phyloP scores from a whole-genome alignment of 495 filamentous ascomycete species.

The Penicillium angulare region DNA sequence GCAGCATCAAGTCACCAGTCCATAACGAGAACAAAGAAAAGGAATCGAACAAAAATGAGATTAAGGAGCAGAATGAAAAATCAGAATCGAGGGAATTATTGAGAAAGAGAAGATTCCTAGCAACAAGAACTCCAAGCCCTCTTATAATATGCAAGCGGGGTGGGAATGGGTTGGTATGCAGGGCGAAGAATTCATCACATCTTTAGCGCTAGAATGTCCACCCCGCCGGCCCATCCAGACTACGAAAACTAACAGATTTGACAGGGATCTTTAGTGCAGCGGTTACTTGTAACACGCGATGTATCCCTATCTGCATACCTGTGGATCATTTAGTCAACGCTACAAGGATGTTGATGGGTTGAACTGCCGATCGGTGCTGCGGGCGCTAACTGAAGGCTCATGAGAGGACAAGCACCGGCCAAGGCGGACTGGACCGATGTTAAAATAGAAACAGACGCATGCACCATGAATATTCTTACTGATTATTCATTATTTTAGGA shows the following conservation, averaged over 20 bases:
- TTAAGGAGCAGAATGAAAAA: background rate
- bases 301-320: conserved; percentile 2
- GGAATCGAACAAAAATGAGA: background rate
- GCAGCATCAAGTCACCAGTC: background rate
- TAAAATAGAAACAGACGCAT: background rate
- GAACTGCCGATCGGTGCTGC: background rate
- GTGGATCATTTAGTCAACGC: background rate
- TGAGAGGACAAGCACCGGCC: conserved; percentile 1
- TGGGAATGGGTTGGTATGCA: background rate
- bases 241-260: background rate
- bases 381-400: conserved; percentile 7
- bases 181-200: background rate
- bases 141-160: conserved; percentile 10
- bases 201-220: background rate
- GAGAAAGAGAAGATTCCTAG: background rate
- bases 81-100: background rate
- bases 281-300: conserved; percentile 6
- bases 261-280: background rate
- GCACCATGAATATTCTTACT: background rate
- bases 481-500: too few relatives aligned
- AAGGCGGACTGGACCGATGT: background rate
- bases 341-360: background rate
- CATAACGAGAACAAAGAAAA: too few relatives aligned
- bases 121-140: background rate
- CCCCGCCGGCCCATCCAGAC: background rate